Base-by-base conservation (phyloP, 1,284 basidiomycete species). In the Ceratobasidium sp. region DNA sequence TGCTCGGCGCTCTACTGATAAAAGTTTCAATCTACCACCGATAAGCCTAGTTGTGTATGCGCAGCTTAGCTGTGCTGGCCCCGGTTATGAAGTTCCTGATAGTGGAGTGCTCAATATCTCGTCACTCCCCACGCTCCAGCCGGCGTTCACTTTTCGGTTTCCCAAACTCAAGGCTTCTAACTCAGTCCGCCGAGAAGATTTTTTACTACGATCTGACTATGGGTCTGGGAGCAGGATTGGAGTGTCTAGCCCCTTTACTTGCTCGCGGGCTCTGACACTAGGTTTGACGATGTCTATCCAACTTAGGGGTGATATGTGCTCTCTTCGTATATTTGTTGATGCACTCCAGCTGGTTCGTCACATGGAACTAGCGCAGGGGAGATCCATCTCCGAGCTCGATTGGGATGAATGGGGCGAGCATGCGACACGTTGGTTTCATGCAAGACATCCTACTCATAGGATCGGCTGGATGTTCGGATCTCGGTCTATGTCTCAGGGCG, bases 381-480 rank as follows among this genome's bases (percentile, higher is more conserved):
- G 17, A 3, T 26, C n/a, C 23, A 3, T 50, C 23, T 48, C 15
- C 23, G 23, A 42, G 23, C n/a, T n/a, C n/a, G n/a, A n/a, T n/a
- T n/a, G n/a, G n/a, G n/a, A n/a, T n/a, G n/a, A n/a, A n/a, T n/a
- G 69, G 69, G 69, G 69, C 28, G 56, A 61, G 56, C 5, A 61
- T 9, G 28, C 54, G 3, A 71, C 69, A 6, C 52, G 69, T 17
- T 71, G 69, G 69, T 20, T 71, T 38, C 13, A n/a, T n/a, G n/a
- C 23, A 5, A 26, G 26, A 26, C 46, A 68, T 13, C 66, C 44
- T 52, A 54, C 7, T 33, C n/a, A 50, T 40, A n/a, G n/a, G n/a
- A n/a, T 68, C 46, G 66, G 52, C 38, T 68, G 66, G 66, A 68
- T 68, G 46, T 68, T n/a, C 17, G 66, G 66, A 3, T 52, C 66